phyloP scores from a whole-genome alignment of 179 eudicot species.

The Gypsophila paniculata region DNA sequence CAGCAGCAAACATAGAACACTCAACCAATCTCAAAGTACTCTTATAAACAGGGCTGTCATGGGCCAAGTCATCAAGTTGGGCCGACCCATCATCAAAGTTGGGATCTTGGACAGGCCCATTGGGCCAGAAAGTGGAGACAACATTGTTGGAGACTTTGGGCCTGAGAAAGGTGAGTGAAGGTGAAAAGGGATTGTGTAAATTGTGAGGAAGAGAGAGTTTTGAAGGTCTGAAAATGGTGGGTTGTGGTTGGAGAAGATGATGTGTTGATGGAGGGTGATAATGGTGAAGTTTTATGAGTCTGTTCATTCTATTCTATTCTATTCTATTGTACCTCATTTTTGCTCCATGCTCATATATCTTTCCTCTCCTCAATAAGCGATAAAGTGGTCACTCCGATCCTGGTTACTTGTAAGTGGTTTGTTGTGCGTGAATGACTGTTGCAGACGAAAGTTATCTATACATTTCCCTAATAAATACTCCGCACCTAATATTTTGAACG shows the following conservation, averaged over 20 bases:
- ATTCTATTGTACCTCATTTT: too few relatives aligned
- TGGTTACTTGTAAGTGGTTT: too few relatives aligned
- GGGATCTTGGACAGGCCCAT: conserved; percentile 24
- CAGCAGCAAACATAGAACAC: conserved; percentile 92
- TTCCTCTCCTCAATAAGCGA: too few relatives aligned
- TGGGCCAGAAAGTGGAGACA: conserved; percentile 23
- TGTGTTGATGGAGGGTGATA: conserved; percentile 2
- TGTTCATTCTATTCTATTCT: neutral
- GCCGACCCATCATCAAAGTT: conserved; percentile 12
- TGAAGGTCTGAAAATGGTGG: conserved; percentile 17
- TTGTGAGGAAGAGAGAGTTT: conserved; percentile 8
- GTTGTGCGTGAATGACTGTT: too few relatives aligned
- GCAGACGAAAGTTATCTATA: too few relatives aligned
- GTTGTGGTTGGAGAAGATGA: neutral
- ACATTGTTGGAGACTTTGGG: conserved; percentile 16
- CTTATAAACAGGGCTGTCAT: conserved; percentile 58
- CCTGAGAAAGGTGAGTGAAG: conserved; percentile 17
- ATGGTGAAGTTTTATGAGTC: conserved; percentile 16
- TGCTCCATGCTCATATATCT: too few relatives aligned
- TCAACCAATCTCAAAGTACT: conserved; percentile 79
- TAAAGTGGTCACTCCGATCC: too few relatives aligned
- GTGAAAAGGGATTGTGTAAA: conserved; percentile 10
- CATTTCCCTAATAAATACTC: too few relatives aligned
- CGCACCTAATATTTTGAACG: too few relatives aligned
- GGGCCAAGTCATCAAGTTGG: conserved; percentile 54